Evolutionary conservation across 1,284 basidiomycete genomes (phyloP).

Genomic region (Cronartium quercuum): DNA sequence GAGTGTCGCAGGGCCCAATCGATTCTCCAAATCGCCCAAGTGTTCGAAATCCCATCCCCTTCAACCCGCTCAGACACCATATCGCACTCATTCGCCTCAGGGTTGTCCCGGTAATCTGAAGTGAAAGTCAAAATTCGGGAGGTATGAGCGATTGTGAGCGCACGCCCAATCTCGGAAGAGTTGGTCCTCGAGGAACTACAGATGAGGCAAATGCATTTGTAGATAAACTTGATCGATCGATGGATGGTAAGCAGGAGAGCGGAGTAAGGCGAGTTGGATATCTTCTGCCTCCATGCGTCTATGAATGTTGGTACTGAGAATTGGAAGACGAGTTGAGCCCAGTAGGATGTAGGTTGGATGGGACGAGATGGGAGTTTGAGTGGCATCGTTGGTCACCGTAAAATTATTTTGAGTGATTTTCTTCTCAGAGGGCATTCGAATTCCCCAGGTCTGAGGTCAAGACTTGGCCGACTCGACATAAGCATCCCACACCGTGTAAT

Average conservation of each 20-base stretch:
- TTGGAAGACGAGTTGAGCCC: constrained; percentile 3
- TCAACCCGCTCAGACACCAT: background rate
- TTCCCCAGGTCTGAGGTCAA: no score
- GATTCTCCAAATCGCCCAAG: constrained; percentile 12
- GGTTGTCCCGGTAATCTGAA: background rate
- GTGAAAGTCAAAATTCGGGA: background rate
- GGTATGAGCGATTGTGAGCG: background rate
- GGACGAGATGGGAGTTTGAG: background rate
- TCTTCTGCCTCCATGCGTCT: constrained; percentile 4
- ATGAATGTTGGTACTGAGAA: constrained; percentile 14
- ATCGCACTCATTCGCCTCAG: background rate
- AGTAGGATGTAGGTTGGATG: background rate
- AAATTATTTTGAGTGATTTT: no score
- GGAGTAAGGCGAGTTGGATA: background rate
- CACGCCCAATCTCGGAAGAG: background rate
- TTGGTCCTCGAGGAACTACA: background rate
- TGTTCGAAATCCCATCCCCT: background rate
- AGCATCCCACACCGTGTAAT: no score
- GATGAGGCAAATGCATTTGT: background rate
- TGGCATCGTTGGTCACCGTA: no score
- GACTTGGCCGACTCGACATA: no score
- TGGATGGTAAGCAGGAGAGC: background rate
- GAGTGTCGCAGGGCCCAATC: constrained; percentile 18
- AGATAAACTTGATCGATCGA: constrained; percentile 14
- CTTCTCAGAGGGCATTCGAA: no score